Conservation (phyloP, 176 grass and related monocot species). For the Eleusine coracana region DNA sequence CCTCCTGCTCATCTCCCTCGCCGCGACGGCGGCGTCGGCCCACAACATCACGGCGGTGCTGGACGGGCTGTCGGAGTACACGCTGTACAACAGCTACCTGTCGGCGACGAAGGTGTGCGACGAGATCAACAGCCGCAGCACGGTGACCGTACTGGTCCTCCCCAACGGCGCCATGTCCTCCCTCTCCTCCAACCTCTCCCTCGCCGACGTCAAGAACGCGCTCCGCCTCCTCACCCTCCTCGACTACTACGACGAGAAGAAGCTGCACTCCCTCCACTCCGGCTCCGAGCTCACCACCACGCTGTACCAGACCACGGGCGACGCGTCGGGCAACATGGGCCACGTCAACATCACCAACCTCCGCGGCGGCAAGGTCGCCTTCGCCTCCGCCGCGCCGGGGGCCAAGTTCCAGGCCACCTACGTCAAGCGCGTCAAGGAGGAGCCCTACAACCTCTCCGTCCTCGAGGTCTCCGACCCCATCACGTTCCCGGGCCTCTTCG, state of each 20-base stretch:
- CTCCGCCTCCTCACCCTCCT: slow-evolving; percentile 90
- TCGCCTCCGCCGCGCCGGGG: slow-evolving; percentile 77
- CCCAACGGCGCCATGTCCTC: slow-evolving; percentile 84
- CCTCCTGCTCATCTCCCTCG: slow-evolving; percentile 29
- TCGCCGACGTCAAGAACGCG: slow-evolving; percentile 84
- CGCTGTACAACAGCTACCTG: slow-evolving; percentile 85
- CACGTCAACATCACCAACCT: slow-evolving; percentile 98
- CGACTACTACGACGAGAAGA: slow-evolving; percentile 91
- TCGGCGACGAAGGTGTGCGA: slow-evolving; percentile 95
- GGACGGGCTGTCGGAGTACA: slow-evolving; percentile 71
- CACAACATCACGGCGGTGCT: slow-evolving; percentile 95
- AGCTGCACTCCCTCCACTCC: slow-evolving; percentile 78
- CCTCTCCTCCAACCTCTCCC: slow-evolving; percentile 72
- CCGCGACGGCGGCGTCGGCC: neutral
- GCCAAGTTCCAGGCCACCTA: slow-evolving; percentile 79
- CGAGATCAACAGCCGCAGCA: slow-evolving; percentile 86
- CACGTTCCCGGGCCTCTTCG: slow-evolving; percentile 80
- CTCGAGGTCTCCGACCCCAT: slow-evolving; percentile 86
- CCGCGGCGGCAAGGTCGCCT: slow-evolving; percentile 81
- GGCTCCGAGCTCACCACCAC: slow-evolving; percentile 84
- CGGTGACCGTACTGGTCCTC: slow-evolving; percentile 87
- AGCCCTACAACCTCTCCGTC: slow-evolving; percentile 91
- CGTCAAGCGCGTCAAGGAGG: slow-evolving; percentile 69
- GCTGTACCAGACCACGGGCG: slow-evolving; percentile 94
- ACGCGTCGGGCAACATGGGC: slow-evolving; percentile 76